Conservation (phyloP, 257 asterid genomes). For the Hygrophila difformis region DNA sequence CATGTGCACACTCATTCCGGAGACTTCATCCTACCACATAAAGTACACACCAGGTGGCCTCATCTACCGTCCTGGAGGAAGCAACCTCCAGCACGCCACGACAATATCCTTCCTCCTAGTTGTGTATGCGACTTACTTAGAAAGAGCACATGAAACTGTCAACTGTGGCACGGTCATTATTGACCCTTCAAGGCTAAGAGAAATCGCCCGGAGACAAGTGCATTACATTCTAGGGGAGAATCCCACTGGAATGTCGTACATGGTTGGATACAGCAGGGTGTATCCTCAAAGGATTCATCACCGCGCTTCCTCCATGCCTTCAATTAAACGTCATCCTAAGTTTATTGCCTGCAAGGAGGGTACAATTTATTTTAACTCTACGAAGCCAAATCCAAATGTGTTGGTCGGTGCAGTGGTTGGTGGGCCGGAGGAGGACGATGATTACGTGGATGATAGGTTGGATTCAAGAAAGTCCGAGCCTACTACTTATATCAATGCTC, state of each 20-base stretch:
- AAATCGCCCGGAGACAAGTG: constrained; percentile 62
- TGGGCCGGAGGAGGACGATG: constrained; percentile 84
- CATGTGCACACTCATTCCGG: constrained; percentile 84
- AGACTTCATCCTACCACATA: constrained; percentile 66
- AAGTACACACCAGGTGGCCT: constrained; percentile 82
- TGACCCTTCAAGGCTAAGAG: constrained; percentile 47
- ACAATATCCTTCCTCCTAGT: constrained; percentile 68
- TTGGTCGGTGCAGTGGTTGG: constrained; percentile 88
- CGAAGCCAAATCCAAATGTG: constrained; percentile 72
- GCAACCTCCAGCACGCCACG: constrained; percentile 90
- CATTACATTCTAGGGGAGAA: constrained; percentile 88
- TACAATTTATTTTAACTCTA: constrained; percentile 57
- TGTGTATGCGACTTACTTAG: constrained; percentile 66
- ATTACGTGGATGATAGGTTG: constrained; percentile 52
- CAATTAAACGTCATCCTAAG: constrained; percentile 56
- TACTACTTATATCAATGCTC: constrained; percentile 90
- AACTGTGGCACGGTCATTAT: constrained; percentile 54
- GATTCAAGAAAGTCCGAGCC: constrained; percentile 74
- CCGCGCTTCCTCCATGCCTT: constrained; percentile 83
- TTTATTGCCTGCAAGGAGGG: constrained; percentile 65
- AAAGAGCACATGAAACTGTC: constrained; percentile 43
- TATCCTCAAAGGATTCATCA: constrained; percentile 79
- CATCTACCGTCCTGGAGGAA: constrained; percentile 82
- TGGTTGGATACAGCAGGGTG: constrained; percentile 79
- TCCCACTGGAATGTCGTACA: constrained; percentile 87